A percentile compares a stretch with the other conserved stretches of the same genome.
phyloP scores from a whole-genome alignment of 2,329 filamentous ascomycete species.

The Metarhizium anisopliae region DNA sequence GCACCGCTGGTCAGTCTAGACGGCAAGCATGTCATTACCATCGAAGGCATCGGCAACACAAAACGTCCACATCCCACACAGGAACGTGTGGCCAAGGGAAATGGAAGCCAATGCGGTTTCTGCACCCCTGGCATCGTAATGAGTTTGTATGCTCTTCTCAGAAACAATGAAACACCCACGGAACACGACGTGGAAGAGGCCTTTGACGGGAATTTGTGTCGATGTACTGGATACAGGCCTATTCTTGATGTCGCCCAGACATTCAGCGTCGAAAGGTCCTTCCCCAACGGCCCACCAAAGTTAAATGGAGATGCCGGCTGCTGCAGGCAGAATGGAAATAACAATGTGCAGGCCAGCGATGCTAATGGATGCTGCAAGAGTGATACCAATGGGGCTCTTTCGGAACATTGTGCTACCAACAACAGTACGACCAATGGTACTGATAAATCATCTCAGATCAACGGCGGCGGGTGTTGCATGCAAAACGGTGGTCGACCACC shows the following conservation, averaged over 20 bases:
- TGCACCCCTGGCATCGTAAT: slow-evolving; percentile 98
- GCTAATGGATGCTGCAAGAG: slow-evolving; percentile 35
- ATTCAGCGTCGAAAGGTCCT: slow-evolving; percentile 52
- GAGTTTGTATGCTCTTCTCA: slow-evolving; percentile 86
- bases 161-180: slow-evolving; percentile 71
- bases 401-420: not conserved
- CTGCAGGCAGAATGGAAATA: slow-evolving; percentile 2
- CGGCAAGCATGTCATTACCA: slow-evolving; percentile 95
- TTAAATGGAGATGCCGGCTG: not conserved
- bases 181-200: slow-evolving; percentile 88
- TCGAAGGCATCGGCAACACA: slow-evolving; percentile 88
- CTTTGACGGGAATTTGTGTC: slow-evolving; percentile 92
- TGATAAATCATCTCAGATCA: not conserved
- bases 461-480: slow-evolving; percentile 61
- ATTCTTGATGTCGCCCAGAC: slow-evolving; percentile 92
- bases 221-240: slow-evolving; percentile 90
- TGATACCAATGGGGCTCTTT: slow-evolving; percentile 16
- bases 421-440: not conserved
- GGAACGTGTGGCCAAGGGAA: slow-evolving; percentile 81
- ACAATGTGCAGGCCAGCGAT: not conserved
- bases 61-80: slow-evolving; percentile 83
- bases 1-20: slow-evolving; percentile 89
- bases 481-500: slow-evolving; percentile 40
- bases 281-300: slow-evolving; percentile 15
- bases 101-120: slow-evolving; percentile 90